Evolutionary conservation across 1,284 basidiomycete species (phyloP).

Genomic region (Microbotryum violaceum): DNA sequence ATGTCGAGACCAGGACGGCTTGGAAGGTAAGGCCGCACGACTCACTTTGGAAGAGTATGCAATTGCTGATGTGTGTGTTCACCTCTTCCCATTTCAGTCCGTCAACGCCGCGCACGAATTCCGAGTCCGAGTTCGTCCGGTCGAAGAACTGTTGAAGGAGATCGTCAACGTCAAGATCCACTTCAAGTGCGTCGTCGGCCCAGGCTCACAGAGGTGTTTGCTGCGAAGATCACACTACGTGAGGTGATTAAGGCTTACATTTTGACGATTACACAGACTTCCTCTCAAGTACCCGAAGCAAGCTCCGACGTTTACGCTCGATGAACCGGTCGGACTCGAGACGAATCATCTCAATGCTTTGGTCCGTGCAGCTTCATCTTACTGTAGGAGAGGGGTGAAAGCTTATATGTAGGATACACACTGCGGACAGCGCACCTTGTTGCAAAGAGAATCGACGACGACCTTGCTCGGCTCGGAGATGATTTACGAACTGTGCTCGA

Average conservation of each 20-base stretch:
- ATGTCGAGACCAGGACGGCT: constrained; percentile 27
- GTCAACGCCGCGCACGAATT: constrained; percentile 36
- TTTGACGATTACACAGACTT: constrained; percentile 12
- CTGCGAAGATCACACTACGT: not conserved
- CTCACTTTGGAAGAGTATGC: not conserved
- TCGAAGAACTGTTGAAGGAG: constrained; percentile 32
- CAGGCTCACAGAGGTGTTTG: too few relatives aligned
- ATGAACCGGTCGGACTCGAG: constrained; percentile 24
- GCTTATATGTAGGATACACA: not conserved
- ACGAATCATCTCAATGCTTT: constrained; percentile 22
- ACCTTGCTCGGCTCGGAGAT: constrained; percentile 30
- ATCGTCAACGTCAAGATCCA: constrained; percentile 30
- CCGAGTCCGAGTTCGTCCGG: constrained; percentile 26
- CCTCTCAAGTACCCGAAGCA: constrained; percentile 32
- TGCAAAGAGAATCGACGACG: constrained; percentile 15
- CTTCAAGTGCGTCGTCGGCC: constrained; percentile 30
- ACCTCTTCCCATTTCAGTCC: constrained; percentile 6
- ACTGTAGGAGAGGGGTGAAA: not conserved
- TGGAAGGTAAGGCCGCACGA: constrained; percentile 29
- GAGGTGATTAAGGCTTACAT: not conserved
- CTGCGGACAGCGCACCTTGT: constrained; percentile 6
- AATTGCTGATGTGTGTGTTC: not conserved
- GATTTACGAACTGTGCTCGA: constrained; percentile 33
- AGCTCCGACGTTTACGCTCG: constrained; percentile 26
- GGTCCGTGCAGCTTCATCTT: constrained; percentile 3